These are phyloP conservation scores for Geotrichum bryndzae DNA, from an alignment of 1,139 yeast genomes.

Conservation along the genomic window DNA sequence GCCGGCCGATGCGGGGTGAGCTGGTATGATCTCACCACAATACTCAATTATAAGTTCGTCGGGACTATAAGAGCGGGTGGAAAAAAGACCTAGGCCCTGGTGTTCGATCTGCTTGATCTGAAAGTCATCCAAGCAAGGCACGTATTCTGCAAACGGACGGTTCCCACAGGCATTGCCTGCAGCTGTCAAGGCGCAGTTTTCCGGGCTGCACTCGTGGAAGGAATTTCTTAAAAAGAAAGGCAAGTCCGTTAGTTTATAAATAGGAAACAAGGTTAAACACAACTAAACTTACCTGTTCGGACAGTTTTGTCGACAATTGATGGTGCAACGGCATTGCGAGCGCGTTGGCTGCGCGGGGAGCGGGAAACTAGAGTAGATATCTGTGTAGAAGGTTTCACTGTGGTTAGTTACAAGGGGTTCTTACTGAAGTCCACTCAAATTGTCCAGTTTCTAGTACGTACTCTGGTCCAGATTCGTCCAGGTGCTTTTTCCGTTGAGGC, in stretches of 20 bases:
- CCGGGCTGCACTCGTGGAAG: slow-evolving; percentile 34
- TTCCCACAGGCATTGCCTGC: slow-evolving; percentile 37
- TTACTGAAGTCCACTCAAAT: background rate
- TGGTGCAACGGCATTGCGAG: slow-evolving; percentile 30
- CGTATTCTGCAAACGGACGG: slow-evolving; percentile 30
- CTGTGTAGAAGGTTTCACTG: slow-evolving; percentile 20
- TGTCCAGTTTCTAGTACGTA: background rate
- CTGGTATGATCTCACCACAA: slow-evolving; percentile 39
- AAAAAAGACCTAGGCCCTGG: slow-evolving; percentile 37
- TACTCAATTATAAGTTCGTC: slow-evolving; percentile 39
- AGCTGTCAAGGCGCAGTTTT: slow-evolving; percentile 33
- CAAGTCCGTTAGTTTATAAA: background rate
- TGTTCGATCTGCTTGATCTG: slow-evolving; percentile 20
- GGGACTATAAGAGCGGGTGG: slow-evolving; percentile 33
- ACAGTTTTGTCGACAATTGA: slow-evolving; percentile 35
- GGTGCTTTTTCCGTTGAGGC: background rate
- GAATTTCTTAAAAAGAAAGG: background rate
- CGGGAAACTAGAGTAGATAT: background rate
- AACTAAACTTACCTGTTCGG: slow-evolving; percentile 25
- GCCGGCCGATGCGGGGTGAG: background rate
- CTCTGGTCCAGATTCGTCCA: background rate
- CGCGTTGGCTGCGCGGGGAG: background rate
- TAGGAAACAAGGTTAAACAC: background rate
- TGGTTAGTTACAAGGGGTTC: background rate
- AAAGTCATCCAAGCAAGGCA: slow-evolving; percentile 16